Percentiles rank a stretch among this genome's conserved stretches.
phyloP scores from a whole-genome alignment of 176 grass and related monocot genomes.

The Thalia dealbata region DNA sequence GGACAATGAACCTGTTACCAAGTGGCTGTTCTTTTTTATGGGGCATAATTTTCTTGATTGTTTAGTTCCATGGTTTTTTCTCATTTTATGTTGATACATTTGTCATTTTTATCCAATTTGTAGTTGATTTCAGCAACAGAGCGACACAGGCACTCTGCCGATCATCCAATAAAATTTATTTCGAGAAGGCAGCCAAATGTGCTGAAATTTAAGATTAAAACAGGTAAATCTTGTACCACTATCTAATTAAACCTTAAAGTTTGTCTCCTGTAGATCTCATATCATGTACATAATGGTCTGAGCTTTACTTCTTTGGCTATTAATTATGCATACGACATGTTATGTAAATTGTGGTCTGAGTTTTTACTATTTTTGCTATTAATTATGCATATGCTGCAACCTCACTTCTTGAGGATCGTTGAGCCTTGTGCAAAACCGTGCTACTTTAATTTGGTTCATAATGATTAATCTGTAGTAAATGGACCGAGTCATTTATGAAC shows the following conservation, averaged over 20 bases:
- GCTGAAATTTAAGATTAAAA: slow-evolving; percentile 95
- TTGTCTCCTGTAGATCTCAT: no score
- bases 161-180: slow-evolving; percentile 99
- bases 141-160: slow-evolving; percentile 69
- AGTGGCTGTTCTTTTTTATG: neutral
- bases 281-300: slow-evolving; percentile 1
- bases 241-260: neutral
- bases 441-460: no score
- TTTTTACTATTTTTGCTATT: no score
- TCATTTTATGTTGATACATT: neutral
- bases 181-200: slow-evolving; percentile 69
- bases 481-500: no score
- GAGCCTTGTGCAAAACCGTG: no score
- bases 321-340: no score
- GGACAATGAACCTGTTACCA: no score
- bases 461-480: no score
- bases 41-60: neutral
- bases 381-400: no score
- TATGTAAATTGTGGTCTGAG: no score
- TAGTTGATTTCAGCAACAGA: slow-evolving; percentile 88
- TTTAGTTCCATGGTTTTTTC: slow-evolving; percentile 1
- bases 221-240: slow-evolving; percentile 39
- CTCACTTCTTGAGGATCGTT: no score
- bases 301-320: slow-evolving; percentile 3
- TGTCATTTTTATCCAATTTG: slow-evolving; percentile 8